phyloP scores from a whole-genome alignment of 2,329 filamentous ascomycete genomes.

The Epichloe brachyelytri region DNA sequence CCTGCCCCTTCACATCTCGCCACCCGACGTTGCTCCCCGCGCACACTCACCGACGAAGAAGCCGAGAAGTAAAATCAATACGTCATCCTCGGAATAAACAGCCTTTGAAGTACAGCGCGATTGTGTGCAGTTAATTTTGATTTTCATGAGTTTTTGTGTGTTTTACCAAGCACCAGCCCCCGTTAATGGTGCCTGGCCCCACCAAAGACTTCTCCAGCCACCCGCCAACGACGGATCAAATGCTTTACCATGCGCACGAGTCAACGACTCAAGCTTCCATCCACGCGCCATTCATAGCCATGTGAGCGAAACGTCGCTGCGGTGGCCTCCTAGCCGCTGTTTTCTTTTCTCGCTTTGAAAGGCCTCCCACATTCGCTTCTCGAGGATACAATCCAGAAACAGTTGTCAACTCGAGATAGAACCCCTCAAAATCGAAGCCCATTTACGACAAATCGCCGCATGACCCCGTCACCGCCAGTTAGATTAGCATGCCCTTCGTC shows the following conservation, averaged over 20 bases:
- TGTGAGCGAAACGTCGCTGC: background rate
- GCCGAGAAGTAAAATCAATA: no score
- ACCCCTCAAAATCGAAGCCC: background rate
- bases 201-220: background rate
- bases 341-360: background rate
- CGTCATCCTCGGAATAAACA: no score
- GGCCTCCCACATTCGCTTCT: no score
- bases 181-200: no score
- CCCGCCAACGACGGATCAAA: background rate
- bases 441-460: background rate
- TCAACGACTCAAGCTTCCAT: background rate
- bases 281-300: background rate
- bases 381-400: background rate
- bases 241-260: no score
- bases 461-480: background rate
- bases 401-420: background rate
- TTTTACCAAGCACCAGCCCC: no score
- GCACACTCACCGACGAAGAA: no score
- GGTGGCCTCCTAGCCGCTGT: background rate
- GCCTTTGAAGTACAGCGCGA: no score
- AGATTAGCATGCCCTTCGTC: slow-evolving; percentile 25
- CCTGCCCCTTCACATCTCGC: no score
- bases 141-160: no score
- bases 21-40: no score
- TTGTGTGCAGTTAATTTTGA: no score